phyloP scores from a whole-genome alignment of 1,139 yeast species.

The Candida neerlandica region DNA sequence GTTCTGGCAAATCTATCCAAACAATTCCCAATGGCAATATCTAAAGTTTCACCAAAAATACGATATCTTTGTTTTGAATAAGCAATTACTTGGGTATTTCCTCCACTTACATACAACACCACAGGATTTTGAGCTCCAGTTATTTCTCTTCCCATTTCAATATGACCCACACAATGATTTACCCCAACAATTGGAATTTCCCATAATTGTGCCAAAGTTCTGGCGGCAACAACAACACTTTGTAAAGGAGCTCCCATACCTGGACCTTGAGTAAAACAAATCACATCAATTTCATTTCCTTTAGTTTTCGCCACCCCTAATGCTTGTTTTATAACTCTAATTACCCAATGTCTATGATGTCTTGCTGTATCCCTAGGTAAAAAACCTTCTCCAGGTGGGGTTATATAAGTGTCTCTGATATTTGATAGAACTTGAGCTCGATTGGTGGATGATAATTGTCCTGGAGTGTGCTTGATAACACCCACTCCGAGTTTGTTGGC shows the following conservation, averaged over 20 bases:
- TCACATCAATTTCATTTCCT: slow-evolving; percentile 73
- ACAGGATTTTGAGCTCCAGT: slow-evolving; percentile 96
- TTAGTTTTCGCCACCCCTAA: slow-evolving; percentile 62
- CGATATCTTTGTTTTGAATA: slow-evolving; percentile 90
- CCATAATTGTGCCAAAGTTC: slow-evolving; percentile 84
- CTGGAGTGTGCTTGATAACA: slow-evolving; percentile 68
- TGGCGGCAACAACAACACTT: slow-evolving; percentile 88
- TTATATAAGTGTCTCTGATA: slow-evolving; percentile 88
- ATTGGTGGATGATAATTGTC: slow-evolving; percentile 52
- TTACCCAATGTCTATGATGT: slow-evolving; percentile 96
- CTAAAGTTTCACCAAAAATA: slow-evolving; percentile 95
- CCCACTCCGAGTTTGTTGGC: slow-evolving; percentile 97
- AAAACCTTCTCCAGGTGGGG: slow-evolving; percentile 99
- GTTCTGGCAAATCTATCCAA: slow-evolving; percentile 94
- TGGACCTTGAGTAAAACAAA: slow-evolving; percentile 96
- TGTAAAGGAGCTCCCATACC: slow-evolving; percentile 99
- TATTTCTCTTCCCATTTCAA: slow-evolving; percentile 98
- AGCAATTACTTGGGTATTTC: slow-evolving; percentile 97
- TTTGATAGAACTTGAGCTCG: slow-evolving; percentile 80
- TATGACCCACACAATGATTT: slow-evolving; percentile 96
- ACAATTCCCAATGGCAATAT: slow-evolving; percentile 97
- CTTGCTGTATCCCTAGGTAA: slow-evolving; percentile 95
- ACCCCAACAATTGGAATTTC: slow-evolving; percentile 87
- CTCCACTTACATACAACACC: slow-evolving; percentile 95
- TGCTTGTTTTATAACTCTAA: slow-evolving; percentile 70